Evolutionary conservation across 2,329 filamentous ascomycete species (phyloP), one percentile per base, ranked within the genome.

Genomic region (Ceratocystis huliohia): DNA sequence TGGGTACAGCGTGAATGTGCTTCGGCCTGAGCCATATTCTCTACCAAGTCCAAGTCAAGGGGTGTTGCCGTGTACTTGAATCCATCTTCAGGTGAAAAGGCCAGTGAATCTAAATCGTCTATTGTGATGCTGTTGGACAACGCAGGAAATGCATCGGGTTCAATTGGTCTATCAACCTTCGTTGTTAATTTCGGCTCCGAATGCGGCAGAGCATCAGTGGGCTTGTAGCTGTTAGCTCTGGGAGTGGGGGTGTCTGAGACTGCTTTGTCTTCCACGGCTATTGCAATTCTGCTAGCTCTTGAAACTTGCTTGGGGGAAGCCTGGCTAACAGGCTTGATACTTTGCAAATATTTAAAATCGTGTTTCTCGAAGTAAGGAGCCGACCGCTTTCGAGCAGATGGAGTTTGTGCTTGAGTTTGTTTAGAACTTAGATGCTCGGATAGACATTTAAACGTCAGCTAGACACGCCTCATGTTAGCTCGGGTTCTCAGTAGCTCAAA

Each of bases 371-470:
- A 45, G 20, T n/a, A 61, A 13, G 66, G 53, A 46, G 64, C 57
- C 7, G 63, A 33, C 13, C 66, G 63, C 33, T 67, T 67, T 48
- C 61, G 28, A 13, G 28, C 50, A 64, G 46, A 67, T 57, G 15
- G 41, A 17, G 8, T 22, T 44, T 33, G 56, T 20, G n/a, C 10
- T n/a, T 59, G 56, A 10, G 17, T 37, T 10, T 61, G 57, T 7
- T 30, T 44, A 10, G 45, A 28, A 4, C 86, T 87, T 44, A 95
- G 78, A 66, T 82, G 82, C 63, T 88, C 86, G 0, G 92, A 91
- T 0, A 97, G 76, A 72, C 91, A 85, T 68, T 94, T 89, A 73
- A 97, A 96, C 6, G 96, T 81, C 62, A 81, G 81, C 89, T 94
- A 41, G 10, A 22, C 56, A 41, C 59, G 57, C 56, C 20, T 7